Conservation (phyloP, 257 asterid species). For the Eustoma russellianum region DNA sequence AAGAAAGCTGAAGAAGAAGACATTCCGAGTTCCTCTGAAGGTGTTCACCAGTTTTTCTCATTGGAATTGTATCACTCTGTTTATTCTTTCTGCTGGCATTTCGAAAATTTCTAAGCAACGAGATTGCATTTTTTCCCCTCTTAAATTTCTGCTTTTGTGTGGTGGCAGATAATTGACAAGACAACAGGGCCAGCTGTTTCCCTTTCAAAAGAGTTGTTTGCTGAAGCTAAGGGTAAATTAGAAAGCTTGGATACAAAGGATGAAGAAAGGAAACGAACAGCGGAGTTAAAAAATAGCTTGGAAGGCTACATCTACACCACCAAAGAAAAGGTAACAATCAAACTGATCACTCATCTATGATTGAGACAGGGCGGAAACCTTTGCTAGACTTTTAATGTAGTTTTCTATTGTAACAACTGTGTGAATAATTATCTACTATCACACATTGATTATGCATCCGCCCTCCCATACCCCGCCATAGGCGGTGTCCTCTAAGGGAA, state of each 20-base stretch:
- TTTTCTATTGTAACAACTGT: no score
- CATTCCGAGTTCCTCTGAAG: conserved; percentile 87
- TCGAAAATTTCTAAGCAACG: background rate
- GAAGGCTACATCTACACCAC: conserved; percentile 95
- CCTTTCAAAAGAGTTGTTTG: conserved; percentile 55
- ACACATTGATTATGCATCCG: no score
- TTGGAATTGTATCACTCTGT: conserved; percentile 1
- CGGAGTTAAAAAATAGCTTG: conserved; percentile 89
- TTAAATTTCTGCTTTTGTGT: conserved; percentile 12
- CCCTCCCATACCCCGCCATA: no score
- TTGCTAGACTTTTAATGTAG: no score
- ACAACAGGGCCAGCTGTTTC: conserved; percentile 80
- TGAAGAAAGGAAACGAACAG: conserved; percentile 89
- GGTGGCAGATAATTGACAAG: conserved; percentile 64
- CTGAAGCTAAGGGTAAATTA: conserved; percentile 57
- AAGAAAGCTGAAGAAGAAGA: conserved; percentile 83
- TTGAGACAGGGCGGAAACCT: no score
- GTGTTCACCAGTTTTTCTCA: conserved; percentile 22
- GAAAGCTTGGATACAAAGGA: conserved; percentile 86
- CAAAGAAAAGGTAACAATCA: conserved; percentile 60
- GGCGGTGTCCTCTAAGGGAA: no score
- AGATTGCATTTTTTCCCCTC: background rate
- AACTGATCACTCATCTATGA: no score
- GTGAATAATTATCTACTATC: no score
- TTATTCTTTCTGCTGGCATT: background rate